Evolutionary conservation across 176 grass and related monocot genomes (phyloP).

Genomic region (Rhynchospora pubera): DNA sequence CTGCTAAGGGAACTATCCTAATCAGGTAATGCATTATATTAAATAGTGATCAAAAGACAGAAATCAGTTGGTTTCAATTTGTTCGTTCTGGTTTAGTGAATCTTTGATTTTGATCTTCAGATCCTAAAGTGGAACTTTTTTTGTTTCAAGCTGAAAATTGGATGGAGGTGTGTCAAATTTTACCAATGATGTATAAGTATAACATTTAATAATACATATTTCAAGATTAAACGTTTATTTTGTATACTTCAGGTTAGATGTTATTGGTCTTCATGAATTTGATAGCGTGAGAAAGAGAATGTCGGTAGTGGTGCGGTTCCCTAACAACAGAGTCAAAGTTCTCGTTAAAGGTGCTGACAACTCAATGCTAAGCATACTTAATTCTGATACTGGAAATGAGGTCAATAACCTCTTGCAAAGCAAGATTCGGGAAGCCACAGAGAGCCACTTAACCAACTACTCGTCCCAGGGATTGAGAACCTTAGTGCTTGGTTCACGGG

Average conservation of each 20-base stretch:
- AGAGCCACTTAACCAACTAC: slow-evolving; percentile 63
- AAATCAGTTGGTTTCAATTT: background rate
- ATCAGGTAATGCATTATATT: background rate
- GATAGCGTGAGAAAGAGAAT: slow-evolving; percentile 98
- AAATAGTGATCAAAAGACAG: background rate
- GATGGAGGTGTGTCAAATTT: background rate
- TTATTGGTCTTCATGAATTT: slow-evolving; percentile 98
- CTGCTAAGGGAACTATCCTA: background rate
- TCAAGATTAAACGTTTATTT: background rate
- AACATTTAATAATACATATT: background rate
- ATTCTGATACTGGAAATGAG: slow-evolving; percentile 21
- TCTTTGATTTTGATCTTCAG: background rate
- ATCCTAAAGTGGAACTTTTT: background rate
- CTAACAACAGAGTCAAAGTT: slow-evolving; percentile 82
- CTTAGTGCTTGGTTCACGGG: slow-evolving; percentile 70
- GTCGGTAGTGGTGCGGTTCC: slow-evolving; percentile 95
- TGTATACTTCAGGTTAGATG: slow-evolving; percentile 71
- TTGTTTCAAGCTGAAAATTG: background rate
- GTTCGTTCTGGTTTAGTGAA: background rate
- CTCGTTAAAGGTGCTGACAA: slow-evolving; percentile 98
- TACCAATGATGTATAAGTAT: slow-evolving; percentile 2
- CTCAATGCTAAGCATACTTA: slow-evolving; percentile 85
- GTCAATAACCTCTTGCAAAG: slow-evolving; percentile 31
- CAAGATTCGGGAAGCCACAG: slow-evolving; percentile 61
- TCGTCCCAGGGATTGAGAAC: slow-evolving; percentile 81